Base-by-base conservation (phyloP, 2,329 filamentous ascomycete genomes). In the Madurella fahalii region DNA sequence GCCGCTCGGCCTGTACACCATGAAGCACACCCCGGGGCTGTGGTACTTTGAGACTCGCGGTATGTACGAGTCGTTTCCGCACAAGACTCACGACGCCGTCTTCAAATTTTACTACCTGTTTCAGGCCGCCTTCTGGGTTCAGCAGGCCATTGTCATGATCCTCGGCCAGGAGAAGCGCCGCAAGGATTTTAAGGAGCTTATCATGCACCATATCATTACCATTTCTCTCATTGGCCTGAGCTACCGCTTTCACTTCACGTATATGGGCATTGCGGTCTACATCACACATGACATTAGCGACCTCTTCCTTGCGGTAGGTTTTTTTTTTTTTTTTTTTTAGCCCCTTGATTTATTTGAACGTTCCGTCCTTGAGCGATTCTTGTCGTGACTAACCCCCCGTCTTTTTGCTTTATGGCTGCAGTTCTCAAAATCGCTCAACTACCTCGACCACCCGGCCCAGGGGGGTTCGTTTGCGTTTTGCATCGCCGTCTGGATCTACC, bases 41-140 rank as follows among this genome's bases (percentile, higher is more conserved):
- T 90, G 86, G 86, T 90, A 88, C 66, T 90, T 90, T 74, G 84
- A 86, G 66, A 87, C 84, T 1, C 76, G 73, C 1, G 84, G 79
- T 56, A 89, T 90, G 84, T 90, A 87, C 65, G 84, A 87, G 64
- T 76, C 71, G 0, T 90, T 86, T 66, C 87, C 87, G 9, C 86
- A 90, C 64, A 77, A 76, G 55, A 80, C 81, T 39, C 85, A 87
- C 64, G 81, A 83, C 40, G 82, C 72, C 4, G 62, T 78, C 7
- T 86, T 90, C 75, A 90, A 90, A 73, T 81, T 84, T 8, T 90
- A 89, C 68, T 90, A 90, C 67, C 73, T 90, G 48, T 78, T 90
- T 48, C 82, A 90, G 67, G 87, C 85, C 8, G 82, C 82, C 47
- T 90, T 89, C 71, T 90, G 87, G 87, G 77, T 81, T 0, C 86